These are phyloP conservation scores for Fusarium sp. DNA, from an alignment of 2,329 filamentous ascomycete genomes.

Conservation along the genomic window DNA sequence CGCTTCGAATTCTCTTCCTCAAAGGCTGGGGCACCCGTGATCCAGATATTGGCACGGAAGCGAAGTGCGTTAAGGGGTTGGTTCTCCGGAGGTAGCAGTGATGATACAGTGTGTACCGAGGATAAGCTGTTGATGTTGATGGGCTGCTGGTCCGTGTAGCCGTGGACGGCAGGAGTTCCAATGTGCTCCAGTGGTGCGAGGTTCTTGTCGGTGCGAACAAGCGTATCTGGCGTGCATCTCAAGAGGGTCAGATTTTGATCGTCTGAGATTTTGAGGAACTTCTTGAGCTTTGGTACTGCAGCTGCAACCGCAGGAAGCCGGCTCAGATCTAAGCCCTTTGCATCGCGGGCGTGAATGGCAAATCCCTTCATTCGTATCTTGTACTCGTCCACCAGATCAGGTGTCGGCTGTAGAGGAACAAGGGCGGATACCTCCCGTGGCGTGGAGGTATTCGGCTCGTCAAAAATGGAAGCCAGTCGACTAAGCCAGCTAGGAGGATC, in stretches of 20 bases:
- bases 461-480: not conserved
- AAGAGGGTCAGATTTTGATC: conserved; percentile 30
- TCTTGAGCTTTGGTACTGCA: conserved; percentile 27
- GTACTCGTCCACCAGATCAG: not conserved
- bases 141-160: conserved; percentile 42
- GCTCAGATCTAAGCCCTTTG: conserved; percentile 27
- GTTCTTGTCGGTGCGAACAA: conserved; percentile 31
- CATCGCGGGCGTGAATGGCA: conserved; percentile 27
- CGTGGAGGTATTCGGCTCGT: fast-evolving
- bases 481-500: not conserved
- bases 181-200: conserved; percentile 33
- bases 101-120: conserved; percentile 35
- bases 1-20: conserved; percentile 40
- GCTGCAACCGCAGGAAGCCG: conserved; percentile 9
- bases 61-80: conserved; percentile 39
- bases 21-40: conserved; percentile 33
- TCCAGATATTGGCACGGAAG: conserved; percentile 39
- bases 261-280: conserved; percentile 24
- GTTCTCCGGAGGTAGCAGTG: conserved; percentile 26
- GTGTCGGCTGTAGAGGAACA: not conserved
- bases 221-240: conserved; percentile 20
- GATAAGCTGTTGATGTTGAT: conserved; percentile 38
- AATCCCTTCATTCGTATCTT: conserved; percentile 17
- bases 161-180: conserved; percentile 33
- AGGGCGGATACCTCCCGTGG: not conserved